Percentiles rank a stretch among this genome's conserved stretches.
Conservation (phyloP, 495 filamentous ascomycete species). For the Pyrenopolyporus hunteri region DNA sequence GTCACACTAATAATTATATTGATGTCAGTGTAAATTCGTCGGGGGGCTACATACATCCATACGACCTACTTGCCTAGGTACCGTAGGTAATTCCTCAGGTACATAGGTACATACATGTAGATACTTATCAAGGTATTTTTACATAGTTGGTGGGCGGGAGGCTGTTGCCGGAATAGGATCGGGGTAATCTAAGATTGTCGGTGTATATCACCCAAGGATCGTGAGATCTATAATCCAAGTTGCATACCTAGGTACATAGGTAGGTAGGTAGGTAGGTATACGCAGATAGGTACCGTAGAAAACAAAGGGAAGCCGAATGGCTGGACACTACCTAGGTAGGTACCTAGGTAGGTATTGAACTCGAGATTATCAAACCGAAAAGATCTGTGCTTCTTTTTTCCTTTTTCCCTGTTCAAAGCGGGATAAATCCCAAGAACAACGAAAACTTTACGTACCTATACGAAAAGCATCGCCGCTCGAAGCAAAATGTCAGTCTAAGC, state of each 20-base stretch:
- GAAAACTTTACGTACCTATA: background rate
- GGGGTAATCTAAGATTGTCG: slow-evolving; percentile 3
- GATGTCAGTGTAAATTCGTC: too few species aligned
- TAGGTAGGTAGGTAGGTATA: too few species aligned
- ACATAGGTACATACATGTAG: too few species aligned
- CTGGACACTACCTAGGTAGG: too few species aligned
- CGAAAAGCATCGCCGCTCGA: background rate
- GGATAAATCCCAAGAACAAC: background rate
- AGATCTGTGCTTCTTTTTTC: background rate
- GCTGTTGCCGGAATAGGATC: background rate
- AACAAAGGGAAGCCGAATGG: background rate
- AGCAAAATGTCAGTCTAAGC: slow-evolving; percentile 14
- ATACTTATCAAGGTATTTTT: too few species aligned
- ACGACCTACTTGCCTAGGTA: too few species aligned
- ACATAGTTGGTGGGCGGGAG: background rate
- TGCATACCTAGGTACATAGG: background rate
- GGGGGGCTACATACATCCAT: too few species aligned
- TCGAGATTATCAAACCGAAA: too few species aligned
- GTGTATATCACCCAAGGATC: slow-evolving; percentile 5
- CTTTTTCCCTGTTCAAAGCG: background rate
- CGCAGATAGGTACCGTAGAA: too few species aligned
- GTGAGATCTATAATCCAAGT: slow-evolving; percentile 1
- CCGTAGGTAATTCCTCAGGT: too few species aligned
- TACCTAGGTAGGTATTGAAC: too few species aligned
- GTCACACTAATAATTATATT: slow-evolving; percentile 23